Conservation (phyloP, 495 filamentous ascomycete species). For the Trichoderma erinaceum region DNA sequence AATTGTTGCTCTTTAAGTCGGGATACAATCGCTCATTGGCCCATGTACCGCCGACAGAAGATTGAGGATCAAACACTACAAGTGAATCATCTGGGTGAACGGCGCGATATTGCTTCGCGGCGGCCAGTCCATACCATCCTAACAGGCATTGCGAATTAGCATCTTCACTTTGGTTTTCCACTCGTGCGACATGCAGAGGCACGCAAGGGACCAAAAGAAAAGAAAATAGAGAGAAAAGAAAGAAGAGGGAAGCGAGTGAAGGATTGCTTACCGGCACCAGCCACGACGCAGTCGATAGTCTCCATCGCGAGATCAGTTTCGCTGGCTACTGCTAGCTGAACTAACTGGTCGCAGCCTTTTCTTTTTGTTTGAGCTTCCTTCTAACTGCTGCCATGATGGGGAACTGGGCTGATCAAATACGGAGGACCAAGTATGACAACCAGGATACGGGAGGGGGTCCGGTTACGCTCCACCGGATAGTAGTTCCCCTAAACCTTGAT, state of each 20-base stretch:
- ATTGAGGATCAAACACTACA: conserved; percentile 33
- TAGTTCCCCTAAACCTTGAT: neutral
- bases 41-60: conserved; percentile 64
- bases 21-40: conserved; percentile 57
- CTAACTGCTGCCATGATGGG: neutral
- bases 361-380: neutral
- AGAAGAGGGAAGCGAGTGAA: neutral
- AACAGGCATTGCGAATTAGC: neutral
- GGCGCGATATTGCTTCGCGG: conserved; percentile 37
- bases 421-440: neutral
- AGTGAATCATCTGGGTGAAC: conserved; percentile 34
- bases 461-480: neutral
- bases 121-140: conserved; percentile 40
- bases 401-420: conserved; percentile 1
- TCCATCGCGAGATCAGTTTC: conserved; percentile 29
- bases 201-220: neutral
- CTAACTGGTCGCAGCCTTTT: neutral
- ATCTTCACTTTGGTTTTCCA: neutral
- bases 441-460: conserved; percentile 6
- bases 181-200: neutral
- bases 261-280: conserved; percentile 37
- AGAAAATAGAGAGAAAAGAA: neutral
- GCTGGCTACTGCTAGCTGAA: neutral
- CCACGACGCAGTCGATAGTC: conserved; percentile 37
- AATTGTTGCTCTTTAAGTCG: conserved; percentile 56